Percentiles rank a stretch among this genome's conserved stretches.
These are phyloP conservation scores for Lasiodiplodia citricola DNA, from an alignment of 2,329 filamentous ascomycete genomes.

Conservation along the genomic window DNA sequence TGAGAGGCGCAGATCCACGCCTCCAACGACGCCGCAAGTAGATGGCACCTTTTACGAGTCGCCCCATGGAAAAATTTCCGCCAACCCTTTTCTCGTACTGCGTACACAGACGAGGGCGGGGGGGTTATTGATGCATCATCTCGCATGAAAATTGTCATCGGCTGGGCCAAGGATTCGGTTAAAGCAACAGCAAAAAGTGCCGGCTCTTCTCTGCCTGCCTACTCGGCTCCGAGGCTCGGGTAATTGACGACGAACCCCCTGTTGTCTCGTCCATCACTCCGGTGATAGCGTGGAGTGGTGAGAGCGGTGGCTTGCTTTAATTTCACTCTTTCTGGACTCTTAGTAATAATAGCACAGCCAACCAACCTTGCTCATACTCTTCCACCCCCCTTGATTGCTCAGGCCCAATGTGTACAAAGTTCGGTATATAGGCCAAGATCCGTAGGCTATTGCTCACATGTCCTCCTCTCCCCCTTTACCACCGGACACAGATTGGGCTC, in stretches of 20 bases:
- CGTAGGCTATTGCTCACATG: neutral
- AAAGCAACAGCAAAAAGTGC: neutral
- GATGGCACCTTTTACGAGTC: neutral
- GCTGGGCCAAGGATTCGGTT: neutral
- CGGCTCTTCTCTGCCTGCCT: neutral
- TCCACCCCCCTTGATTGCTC: neutral
- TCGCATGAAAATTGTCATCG: conserved; percentile 2
- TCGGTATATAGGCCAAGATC: neutral
- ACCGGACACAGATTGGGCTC: neutral
- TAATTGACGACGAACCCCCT: neutral
- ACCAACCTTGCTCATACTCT: neutral
- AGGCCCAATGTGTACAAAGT: neutral
- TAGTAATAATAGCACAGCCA: too few species aligned
- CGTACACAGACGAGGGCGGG: neutral
- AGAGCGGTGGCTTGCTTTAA: too few species aligned
- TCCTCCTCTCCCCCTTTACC: neutral
- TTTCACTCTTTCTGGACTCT: too few species aligned
- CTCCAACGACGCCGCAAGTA: neutral
- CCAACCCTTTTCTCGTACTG: too few species aligned
- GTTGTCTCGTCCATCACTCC: neutral
- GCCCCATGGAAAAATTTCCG: neutral
- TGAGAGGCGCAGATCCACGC: neutral
- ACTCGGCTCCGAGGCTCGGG: conserved; percentile 10
- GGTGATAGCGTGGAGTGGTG: neutral
- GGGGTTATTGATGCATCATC: neutral